Evolutionary conservation across 2,329 filamentous ascomycete species (phyloP), one percentile per base, ranked within the genome.

Genomic region (Cytospora schulzeri): DNA sequence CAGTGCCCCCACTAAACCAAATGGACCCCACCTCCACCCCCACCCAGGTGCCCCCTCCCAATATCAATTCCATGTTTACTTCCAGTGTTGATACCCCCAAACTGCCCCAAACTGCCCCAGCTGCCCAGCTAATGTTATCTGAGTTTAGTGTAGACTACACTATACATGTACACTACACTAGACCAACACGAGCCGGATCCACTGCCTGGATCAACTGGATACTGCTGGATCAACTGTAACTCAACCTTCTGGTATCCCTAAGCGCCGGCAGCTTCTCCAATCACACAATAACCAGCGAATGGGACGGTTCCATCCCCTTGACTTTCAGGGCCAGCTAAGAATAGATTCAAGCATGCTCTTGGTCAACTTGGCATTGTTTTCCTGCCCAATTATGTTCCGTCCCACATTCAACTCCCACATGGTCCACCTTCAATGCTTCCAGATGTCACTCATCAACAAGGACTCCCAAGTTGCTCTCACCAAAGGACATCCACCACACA

Each of bases 171-270:
- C 57, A 53, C 64, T 52, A 48, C 59, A 63, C 55, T 12, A 19
- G 33, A 35, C 17, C 55, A 61, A n/a, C 51, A 56, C 60, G 64
- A 48, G 52, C 56, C 58, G 56, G 55, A 62, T 35, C 55, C 64
- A 51, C 35, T 41, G 33, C 29, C 53, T 41, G 33, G 31, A 50
- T 58, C 52, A 60, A 31, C 29, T 5, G 4, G 9, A 31, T 9
- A 31, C 9, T 31, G 29, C n/a, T 41, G 33, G 29, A 50, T 58
- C 52, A 57, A 35, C 33, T n/a, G 58, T 50, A 51, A 50, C 55
- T 57, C 35, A 52, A 59, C 53, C 59, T 58, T 52, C 12, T 35
- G 12, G 33, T 35, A 33, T 7, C 8, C 3, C 14, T 63, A 60
- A 57, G 60, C 58, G 50, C 51, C 51, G 45, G 38, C 62, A 48